Evolutionary conservation across 1,284 basidiomycete species (phyloP), one percentile per base, ranked within the genome.

Genomic region (Moniliella sp.): DNA sequence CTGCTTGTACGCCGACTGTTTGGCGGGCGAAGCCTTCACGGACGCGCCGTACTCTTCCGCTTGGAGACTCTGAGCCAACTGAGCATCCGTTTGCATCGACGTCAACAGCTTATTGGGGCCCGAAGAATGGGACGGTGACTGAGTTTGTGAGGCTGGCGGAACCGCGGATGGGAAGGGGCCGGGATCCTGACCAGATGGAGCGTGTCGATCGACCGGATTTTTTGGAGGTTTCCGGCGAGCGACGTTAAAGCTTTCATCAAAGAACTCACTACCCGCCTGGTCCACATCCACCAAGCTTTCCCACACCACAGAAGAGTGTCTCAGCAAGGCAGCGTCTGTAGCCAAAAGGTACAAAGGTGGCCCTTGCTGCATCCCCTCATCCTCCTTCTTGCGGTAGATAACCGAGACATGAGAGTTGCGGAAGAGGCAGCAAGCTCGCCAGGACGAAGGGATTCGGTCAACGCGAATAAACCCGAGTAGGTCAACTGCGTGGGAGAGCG

Each of bases 341-440:
- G 75, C 78, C 37, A 86, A 72, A 2, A 71, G 71, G 60, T 79
- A 84, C 2, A 86, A 64, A 15, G 68, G 66, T 2, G 67, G 61
- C 15, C 28, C 17, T 9, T 15, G 19, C 10, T 32, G 30, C 5
- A 35, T 15, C 17, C 42, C 40, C 17, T 56, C 45, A 29, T 42
- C 31, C 8, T 38, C 33, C 2, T 35, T 21, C 1, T 48, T 39
- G 18, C 42, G 45, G 66, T 82, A 78, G 0, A 91, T 65, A 3
- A 86, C 81, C 0, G 76, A 75, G 7, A 91, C 71, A 49, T 88
- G 83, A 0, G 79, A 80, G 61, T 75, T 81, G 36, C 83, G 73
- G 67, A 86, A 88, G 35, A 86, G 70, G 78, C 76, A 15, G 74
- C 72, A 15, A 78, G 70, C 3, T 70, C 61, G n/a, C 48, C 47